Evolutionary conservation across 345 rosid genomes (phyloP).

Genomic region (Kandelia obovata): DNA sequence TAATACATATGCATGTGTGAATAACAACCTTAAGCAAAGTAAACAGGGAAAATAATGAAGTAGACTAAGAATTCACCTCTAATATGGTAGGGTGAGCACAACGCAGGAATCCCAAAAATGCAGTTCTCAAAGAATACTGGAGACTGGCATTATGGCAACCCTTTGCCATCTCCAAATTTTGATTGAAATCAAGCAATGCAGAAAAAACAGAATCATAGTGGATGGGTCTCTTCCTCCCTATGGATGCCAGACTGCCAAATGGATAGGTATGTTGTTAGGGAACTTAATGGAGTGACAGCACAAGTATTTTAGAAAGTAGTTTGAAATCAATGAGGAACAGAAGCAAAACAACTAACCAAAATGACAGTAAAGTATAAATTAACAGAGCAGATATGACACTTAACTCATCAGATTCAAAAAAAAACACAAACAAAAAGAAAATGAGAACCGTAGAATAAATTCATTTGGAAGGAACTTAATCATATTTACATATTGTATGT

Average conservation of each 20-base stretch:
- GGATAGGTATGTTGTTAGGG: constrained; percentile 33
- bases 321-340: neutral
- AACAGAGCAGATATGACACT: neutral
- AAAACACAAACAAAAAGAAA: neutral
- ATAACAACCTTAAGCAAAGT: neutral
- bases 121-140: constrained; percentile 83
- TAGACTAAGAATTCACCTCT: constrained; percentile 50
- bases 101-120: constrained; percentile 90
- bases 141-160: constrained; percentile 68
- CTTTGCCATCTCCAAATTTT: constrained; percentile 52
- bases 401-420: neutral
- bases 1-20: too few species aligned
- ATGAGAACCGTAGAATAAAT: too few species aligned
- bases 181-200: constrained; percentile 70
- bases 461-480: too few species aligned
- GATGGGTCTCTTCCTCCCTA: constrained; percentile 79
- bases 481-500: too few species aligned
- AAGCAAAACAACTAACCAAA: neutral
- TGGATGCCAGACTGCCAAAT: constrained; percentile 80
- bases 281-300: constrained; percentile 1
- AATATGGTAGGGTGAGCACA: constrained; percentile 60
- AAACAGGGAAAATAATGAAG: neutral
- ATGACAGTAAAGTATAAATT: neutral
- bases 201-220: constrained; percentile 65
- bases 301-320: neutral